Percentiles rank a stretch among this genome's conserved stretches.
These are phyloP conservation scores for Saccharum hybrid DNA, from an alignment of 202 grass and related monocot genomes.

Conservation along the genomic window DNA sequence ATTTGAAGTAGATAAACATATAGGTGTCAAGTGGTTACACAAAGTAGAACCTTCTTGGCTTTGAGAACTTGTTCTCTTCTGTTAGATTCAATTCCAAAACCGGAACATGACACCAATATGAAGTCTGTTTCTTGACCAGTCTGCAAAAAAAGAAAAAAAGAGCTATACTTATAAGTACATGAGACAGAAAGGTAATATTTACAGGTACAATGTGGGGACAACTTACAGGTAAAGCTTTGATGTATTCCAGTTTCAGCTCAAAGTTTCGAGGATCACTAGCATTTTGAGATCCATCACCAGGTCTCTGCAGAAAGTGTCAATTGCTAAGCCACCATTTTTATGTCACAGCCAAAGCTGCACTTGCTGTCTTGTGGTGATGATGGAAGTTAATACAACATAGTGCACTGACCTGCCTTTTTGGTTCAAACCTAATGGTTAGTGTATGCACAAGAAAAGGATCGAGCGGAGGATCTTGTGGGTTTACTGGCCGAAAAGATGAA, in stretches of 20 bases:
- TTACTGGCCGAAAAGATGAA: conserved; percentile 90
- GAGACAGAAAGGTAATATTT: conserved; percentile 24
- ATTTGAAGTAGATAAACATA: conserved; percentile 38
- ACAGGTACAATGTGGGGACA: not conserved
- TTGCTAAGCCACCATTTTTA: conserved; percentile 36
- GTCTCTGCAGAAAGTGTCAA: conserved; percentile 45
- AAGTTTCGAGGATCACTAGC: conserved; percentile 84
- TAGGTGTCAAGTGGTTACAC: conserved; percentile 12
- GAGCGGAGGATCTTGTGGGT: conserved; percentile 90
- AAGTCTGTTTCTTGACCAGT: conserved; percentile 92
- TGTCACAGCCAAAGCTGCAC: conserved; percentile 7
- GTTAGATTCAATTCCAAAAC: conserved; percentile 84
- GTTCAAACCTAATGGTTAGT: conserved; percentile 95
- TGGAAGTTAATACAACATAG: conserved; percentile 7
- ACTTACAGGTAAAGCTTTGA: conserved; percentile 97
- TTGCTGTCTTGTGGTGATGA: conserved; percentile 5
- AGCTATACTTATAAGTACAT: conserved; percentile 16
- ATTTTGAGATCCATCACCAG: conserved; percentile 67
- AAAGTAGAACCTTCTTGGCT: conserved; percentile 83
- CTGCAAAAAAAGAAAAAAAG: conserved; percentile 45
- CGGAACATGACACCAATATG: conserved; percentile 86
- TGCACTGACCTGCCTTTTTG: conserved; percentile 79
- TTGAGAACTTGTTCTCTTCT: conserved; percentile 98
- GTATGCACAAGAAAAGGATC: conserved; percentile 99
- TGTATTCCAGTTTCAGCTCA: conserved; percentile 87